Base-by-base conservation (phyloP, 306 rosid species). In the Rubus parviflorus region DNA sequence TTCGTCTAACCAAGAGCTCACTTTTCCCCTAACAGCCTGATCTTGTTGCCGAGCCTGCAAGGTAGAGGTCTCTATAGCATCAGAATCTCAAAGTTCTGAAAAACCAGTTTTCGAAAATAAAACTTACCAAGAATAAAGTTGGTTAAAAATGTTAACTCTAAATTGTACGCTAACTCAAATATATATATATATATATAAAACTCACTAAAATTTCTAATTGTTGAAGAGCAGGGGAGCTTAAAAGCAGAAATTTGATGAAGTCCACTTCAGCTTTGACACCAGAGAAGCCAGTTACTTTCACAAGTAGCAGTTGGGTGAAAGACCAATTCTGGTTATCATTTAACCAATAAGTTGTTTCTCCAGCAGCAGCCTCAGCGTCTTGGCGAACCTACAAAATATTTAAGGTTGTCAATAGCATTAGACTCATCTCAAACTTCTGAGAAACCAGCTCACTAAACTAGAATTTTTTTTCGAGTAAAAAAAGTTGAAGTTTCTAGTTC, bases 201-300 rank as follows among this genome's bases (percentile, higher is more conserved):
- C 64, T 58, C 64, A 58, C 64, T 38, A 3, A 3, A 22, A 58
- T 58, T 58, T 22, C 64, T 22, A 58, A 4, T 20, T 58, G 16
- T 22, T 23, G 64, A 58, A 58, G 64, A 58, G 15, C 15, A 22
- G 64, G 64, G 7, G 37, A 58, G 6, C 68, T 48, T 62, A 46
- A 74, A 62, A 91, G 89, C 77, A 87, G 66, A 67, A 84, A 83
- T 40, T 35, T 72, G 78, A 91, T 81, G 51, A 91, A 82, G 73
- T 84, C 88, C n/a, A 88, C 46, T 68, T 91, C 93, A 22, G 83
- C 25, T 77, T 82, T 81, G 61, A 13, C 47, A 45, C 85, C 93
- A 73, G 72, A 37, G 48, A 85, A 53, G 74, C 82, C 82, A 23
- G 83, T 76, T 77, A 87, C 60, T 80, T 83, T 85, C 82, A 87